These are phyloP conservation scores for Pleurotus salmoneostramineus DNA, from an alignment of 768 basidiomycete species.

Conservation along the genomic window DNA sequence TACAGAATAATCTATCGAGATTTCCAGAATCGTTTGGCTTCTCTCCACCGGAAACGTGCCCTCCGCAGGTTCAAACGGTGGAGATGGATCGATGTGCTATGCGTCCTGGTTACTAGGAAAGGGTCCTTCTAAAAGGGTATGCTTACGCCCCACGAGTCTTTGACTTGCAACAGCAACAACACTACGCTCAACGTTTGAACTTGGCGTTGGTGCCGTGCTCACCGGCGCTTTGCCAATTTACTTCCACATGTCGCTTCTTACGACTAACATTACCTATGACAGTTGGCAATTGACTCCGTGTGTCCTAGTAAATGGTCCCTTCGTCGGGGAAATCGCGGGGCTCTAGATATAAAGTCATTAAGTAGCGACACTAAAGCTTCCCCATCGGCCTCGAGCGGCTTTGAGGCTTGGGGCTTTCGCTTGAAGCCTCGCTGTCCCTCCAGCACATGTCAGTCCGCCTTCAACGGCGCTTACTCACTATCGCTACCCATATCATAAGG, in stretches of 20 bases:
- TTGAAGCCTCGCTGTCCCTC: too few relatives aligned
- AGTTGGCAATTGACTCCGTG: neutral
- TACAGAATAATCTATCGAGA: neutral
- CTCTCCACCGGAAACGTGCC: neutral
- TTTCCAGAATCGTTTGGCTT: neutral
- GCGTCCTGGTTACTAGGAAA: neutral
- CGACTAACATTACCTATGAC: neutral
- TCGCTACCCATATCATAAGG: neutral
- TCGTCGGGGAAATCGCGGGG: too few relatives aligned
- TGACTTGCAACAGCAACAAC: neutral
- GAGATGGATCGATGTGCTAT: neutral
- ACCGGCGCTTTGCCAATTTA: neutral
- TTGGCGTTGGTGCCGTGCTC: neutral
- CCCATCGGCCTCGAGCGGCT: too few relatives aligned
- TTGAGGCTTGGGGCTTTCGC: too few relatives aligned
- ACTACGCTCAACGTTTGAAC: neutral
- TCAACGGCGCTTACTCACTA: neutral
- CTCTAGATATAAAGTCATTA: too few relatives aligned
- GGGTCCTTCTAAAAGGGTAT: neutral
- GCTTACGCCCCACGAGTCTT: neutral
- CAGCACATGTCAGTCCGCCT: neutral
- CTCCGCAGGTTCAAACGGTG: neutral
- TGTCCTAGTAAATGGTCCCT: too few relatives aligned
- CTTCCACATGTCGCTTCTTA: neutral
- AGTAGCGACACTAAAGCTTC: too few relatives aligned